Evolutionary conservation across 2,329 filamentous ascomycete genomes (phyloP).

Genomic region (Pseudophaeomoniella oleicola): DNA sequence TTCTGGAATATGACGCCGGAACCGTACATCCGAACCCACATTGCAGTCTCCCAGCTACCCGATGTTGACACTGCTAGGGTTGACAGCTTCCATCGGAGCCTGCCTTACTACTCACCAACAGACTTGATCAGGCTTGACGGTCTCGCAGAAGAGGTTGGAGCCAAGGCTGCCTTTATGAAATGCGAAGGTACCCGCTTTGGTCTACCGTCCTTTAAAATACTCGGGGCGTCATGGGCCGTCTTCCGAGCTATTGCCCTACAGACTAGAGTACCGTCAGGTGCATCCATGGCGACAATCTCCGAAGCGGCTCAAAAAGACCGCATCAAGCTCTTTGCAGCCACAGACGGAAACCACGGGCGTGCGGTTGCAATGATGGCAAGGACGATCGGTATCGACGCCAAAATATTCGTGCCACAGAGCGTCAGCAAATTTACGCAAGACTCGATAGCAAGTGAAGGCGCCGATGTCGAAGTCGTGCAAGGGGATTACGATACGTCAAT

Average conservation of each 20-base stretch:
- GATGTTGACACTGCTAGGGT: too few relatives aligned
- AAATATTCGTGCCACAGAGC: slow-evolving; percentile 48
- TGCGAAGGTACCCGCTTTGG: slow-evolving; percentile 56
- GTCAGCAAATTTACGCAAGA: slow-evolving; percentile 40
- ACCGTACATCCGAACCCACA: too few relatives aligned
- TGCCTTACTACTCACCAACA: slow-evolving; percentile 44
- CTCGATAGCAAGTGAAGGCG: slow-evolving; percentile 48
- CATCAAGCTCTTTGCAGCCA: slow-evolving; percentile 45
- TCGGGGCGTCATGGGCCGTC: slow-evolving; percentile 62
- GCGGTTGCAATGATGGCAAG: slow-evolving; percentile 56
- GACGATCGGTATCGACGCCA: slow-evolving; percentile 38
- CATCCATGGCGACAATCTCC: slow-evolving; percentile 30
- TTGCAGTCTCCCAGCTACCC: too few relatives aligned
- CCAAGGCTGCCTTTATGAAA: slow-evolving; percentile 50
- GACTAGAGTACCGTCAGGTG: slow-evolving; percentile 28
- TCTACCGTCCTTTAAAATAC: slow-evolving; percentile 64
- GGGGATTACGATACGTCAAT: slow-evolving; percentile 54
- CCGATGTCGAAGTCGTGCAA: slow-evolving; percentile 38
- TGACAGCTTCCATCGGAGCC: slow-evolving; percentile 40
- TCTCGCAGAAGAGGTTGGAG: slow-evolving; percentile 42
- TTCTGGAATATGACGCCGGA: too few relatives aligned
- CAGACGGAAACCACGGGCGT: slow-evolving; percentile 64
- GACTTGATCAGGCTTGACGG: slow-evolving; percentile 37
- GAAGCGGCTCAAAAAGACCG: slow-evolving; percentile 14
- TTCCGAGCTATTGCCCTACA: slow-evolving; percentile 40